Evolutionary conservation across 768 basidiomycete genomes (phyloP).

Genomic region (Plicaturopsis crispa): DNA sequence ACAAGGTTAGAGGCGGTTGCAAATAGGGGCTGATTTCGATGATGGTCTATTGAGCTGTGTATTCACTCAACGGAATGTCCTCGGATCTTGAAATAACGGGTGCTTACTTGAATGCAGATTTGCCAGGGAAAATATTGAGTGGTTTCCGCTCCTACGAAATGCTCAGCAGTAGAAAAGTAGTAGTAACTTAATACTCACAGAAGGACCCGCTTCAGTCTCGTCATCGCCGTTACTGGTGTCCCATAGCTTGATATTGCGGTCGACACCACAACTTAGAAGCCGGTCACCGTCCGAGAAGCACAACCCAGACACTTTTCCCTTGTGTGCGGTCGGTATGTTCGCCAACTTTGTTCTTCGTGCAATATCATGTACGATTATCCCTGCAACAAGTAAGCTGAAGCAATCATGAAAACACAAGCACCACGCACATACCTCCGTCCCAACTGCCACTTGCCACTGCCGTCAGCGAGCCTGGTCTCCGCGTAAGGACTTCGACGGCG

Average conservation of each 20-base stretch:
- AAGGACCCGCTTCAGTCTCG: slow-evolving; percentile 28
- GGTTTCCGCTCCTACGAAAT: slow-evolving; percentile 40
- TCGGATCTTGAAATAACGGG: slow-evolving; percentile 1
- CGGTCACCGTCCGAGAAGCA: slow-evolving; percentile 60
- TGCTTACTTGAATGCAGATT: slow-evolving; percentile 84
- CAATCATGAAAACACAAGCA: slow-evolving; percentile 1
- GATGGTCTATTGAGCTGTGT: slow-evolving; percentile 86
- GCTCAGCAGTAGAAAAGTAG: slow-evolving; percentile 4
- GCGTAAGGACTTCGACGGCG: slow-evolving; percentile 81
- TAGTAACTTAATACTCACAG: slow-evolving; percentile 22
- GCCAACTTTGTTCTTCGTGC: slow-evolving; percentile 45
- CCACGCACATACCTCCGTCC: slow-evolving; percentile 73
- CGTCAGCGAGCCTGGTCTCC: slow-evolving; percentile 64
- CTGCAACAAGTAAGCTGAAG: slow-evolving; percentile 27
- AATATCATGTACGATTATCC: slow-evolving; percentile 81
- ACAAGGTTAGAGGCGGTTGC: slow-evolving; percentile 91
- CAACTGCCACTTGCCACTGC: slow-evolving; percentile 88
- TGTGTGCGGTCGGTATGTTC: slow-evolving; percentile 65
- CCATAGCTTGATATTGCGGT: slow-evolving; percentile 82
- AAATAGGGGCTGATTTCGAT: slow-evolving; percentile 81
- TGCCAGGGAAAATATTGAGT: slow-evolving; percentile 72
- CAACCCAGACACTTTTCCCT: slow-evolving; percentile 79
- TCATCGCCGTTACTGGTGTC: slow-evolving; percentile 22
- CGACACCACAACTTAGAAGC: slow-evolving; percentile 75
- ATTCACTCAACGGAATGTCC: slow-evolving; percentile 6